A percentile compares a stretch with the other conserved stretches of the same genome.
These are phyloP conservation scores for Didymella segeticola DNA, from an alignment of 2,329 filamentous ascomycete species.

Conservation along the genomic window DNA sequence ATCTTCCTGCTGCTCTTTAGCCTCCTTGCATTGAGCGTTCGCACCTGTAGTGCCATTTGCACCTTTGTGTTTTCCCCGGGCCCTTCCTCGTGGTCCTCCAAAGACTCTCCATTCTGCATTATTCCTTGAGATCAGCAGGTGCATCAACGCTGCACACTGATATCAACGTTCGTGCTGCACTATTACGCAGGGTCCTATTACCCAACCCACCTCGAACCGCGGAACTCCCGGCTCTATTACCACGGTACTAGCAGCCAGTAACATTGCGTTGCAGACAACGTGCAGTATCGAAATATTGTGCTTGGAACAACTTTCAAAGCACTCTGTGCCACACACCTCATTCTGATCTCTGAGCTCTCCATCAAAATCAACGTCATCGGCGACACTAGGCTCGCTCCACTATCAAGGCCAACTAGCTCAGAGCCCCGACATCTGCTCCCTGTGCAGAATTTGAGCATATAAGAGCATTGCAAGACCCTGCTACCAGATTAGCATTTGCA, in stretches of 20 bases:
- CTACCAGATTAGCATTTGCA: not conserved
- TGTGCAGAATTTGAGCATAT: slow-evolving; percentile 7
- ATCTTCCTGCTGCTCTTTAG: slow-evolving; percentile 1
- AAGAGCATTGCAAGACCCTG: slow-evolving; percentile 7
- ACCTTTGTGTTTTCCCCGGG: slow-evolving; percentile 5
- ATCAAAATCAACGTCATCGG: slow-evolving; percentile 15
- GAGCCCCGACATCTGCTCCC: not conserved
- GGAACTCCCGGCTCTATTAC: slow-evolving; percentile 25
- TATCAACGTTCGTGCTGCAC: slow-evolving; percentile 3
- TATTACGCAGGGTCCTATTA: slow-evolving; percentile 1
- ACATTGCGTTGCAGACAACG: slow-evolving; percentile 23
- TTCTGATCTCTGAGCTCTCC: not conserved
- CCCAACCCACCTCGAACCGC: slow-evolving; percentile 10
- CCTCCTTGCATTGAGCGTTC: slow-evolving; percentile 13
- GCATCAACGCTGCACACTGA: slow-evolving; percentile 7
- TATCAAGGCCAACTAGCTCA: slow-evolving; percentile 4
- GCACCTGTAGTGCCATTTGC: slow-evolving; percentile 12
- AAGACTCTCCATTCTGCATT: too few relatives aligned
- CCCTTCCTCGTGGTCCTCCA: slow-evolving; percentile 2
- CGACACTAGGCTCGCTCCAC: slow-evolving; percentile 15
- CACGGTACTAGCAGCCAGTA: slow-evolving; percentile 28
- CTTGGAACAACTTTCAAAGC: slow-evolving; percentile 6
- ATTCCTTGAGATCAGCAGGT: slow-evolving; percentile 1
- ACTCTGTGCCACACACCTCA: slow-evolving; percentile 4
- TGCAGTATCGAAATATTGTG: slow-evolving; percentile 22